Base-by-base conservation (phyloP, 371 early-diverging fungal genomes). In the Dinochytrium kinnereticum region DNA sequence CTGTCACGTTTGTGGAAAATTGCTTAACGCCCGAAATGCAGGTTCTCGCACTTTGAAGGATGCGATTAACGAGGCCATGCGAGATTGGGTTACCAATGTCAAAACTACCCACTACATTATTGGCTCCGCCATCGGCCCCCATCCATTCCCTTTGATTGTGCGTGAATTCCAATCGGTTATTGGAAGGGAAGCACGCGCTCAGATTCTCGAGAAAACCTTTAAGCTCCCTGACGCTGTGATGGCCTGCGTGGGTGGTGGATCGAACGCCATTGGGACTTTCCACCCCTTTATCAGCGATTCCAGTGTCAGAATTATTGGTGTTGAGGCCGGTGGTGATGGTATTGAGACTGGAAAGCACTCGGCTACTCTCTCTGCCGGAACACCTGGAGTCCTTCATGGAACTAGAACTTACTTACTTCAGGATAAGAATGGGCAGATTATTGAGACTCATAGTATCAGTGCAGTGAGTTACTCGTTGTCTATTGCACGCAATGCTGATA, bases 51-150 rank as follows among this genome's bases (percentile, higher is more conserved):
- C 98, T 1, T 89, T 97, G 71, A 98, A 97, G 86, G 98, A 97
- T 86, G 98, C 98, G 39, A 92, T 97, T 81, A 98, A 98, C 80
- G 97, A 96, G 82, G 98, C 98, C 26, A 94, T 97, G 96, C 91
- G 98, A 72, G 98, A 98, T 83, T 97, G 97, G 97, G 97, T 97
- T 59, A 92, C 98, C 64, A 98, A 96, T 76, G 96, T 96, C 40
- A 71, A 82, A 10, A 93, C 88, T 67, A 98, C 99, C 0, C 97
- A 98, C 78, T 97, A 98, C 81, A 79, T 98, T 68, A 94, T 98
- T 64, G 98, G 99, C 51, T 96, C 96, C 1, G 97, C 98, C 31
- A 96, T 97, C 71, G 98, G 76, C 90, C 96, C 73, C 90, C 96
- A 82, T 94, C 97, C 82, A 24, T 98, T 96, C 92, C 98, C 96